Evolutionary conservation across 805 yeast genomes (phyloP).

Genomic region (Maudiozyma bulderi): DNA sequence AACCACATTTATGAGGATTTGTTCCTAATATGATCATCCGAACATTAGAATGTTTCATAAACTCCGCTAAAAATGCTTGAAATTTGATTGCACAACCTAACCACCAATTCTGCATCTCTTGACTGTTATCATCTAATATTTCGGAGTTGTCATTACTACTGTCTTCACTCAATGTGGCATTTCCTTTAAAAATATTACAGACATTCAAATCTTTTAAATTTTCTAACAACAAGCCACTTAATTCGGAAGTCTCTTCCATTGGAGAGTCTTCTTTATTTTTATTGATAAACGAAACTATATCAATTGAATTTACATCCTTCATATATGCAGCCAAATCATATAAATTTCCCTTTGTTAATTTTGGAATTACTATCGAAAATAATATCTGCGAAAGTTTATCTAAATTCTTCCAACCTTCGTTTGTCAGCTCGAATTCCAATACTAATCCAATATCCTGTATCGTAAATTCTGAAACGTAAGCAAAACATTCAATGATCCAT

Average conservation of each 20-base stretch:
- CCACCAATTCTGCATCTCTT: slow-evolving; percentile 36
- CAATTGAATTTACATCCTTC: slow-evolving; percentile 40
- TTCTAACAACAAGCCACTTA: slow-evolving; percentile 33
- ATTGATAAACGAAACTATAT: slow-evolving; percentile 37
- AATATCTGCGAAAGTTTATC: slow-evolving; percentile 29
- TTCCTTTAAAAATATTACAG: slow-evolving; percentile 37
- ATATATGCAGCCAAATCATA: slow-evolving; percentile 33
- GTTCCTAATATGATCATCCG: slow-evolving; percentile 30
- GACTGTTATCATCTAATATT: slow-evolving; percentile 20
- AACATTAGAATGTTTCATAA: slow-evolving; percentile 27
- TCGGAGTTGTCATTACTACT: slow-evolving; percentile 5
- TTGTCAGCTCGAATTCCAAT: slow-evolving; percentile 42
- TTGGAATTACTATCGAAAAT: slow-evolving; percentile 16
- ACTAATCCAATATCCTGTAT: slow-evolving; percentile 33
- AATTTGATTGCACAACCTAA: slow-evolving; percentile 30
- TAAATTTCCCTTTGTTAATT: slow-evolving; percentile 11
- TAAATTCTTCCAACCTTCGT: slow-evolving; percentile 34
- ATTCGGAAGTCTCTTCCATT: slow-evolving; percentile 39
- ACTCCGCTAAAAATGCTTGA: slow-evolving; percentile 23
- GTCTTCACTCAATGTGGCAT: slow-evolving; percentile 24
- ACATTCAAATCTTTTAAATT: slow-evolving; percentile 26
- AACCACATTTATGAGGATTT: not conserved
- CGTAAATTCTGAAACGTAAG: slow-evolving; percentile 35
- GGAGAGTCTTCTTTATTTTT: slow-evolving; percentile 31
- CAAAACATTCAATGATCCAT: slow-evolving; percentile 32